Conservation (phyloP, 73 alveolate genomes). For the Effrenium voratum region DNA sequence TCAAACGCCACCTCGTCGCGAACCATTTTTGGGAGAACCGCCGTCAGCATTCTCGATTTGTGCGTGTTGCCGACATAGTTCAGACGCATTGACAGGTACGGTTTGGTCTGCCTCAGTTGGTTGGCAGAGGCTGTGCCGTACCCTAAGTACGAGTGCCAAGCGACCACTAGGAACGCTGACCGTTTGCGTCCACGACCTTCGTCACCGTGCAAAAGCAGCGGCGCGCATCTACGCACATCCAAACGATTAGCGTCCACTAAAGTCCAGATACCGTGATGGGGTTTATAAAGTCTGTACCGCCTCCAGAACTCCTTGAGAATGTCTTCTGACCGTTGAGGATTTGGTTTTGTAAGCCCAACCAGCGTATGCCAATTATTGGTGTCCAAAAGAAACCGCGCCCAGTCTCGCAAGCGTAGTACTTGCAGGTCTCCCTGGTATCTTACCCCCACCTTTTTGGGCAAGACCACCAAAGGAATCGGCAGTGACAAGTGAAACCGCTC, state of each 20-base stretch:
- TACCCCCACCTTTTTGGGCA: not conserved
- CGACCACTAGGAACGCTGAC: not conserved
- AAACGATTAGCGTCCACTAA: too few relatives aligned
- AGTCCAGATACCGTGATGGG: not conserved
- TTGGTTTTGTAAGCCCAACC: not conserved
- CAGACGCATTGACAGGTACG: not conserved
- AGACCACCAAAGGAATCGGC: not conserved
- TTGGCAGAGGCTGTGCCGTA: conserved; percentile 5
- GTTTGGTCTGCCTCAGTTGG: not conserved
- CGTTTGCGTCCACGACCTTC: conserved; percentile 20
- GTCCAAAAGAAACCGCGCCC: not conserved
- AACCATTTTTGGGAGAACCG: conserved; percentile 15
- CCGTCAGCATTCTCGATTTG: not conserved
- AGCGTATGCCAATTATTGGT: not conserved
- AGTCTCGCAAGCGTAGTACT: not conserved
- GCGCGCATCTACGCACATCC: not conserved
- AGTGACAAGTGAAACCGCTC: not conserved
- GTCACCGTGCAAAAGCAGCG: conserved; percentile 30
- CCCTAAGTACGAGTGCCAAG: conserved; percentile 1
- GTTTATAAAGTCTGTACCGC: not conserved
- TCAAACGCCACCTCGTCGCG: not conserved
- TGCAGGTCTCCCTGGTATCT: not conserved
- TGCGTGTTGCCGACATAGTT: not conserved
- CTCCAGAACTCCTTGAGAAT: conserved; percentile 14
- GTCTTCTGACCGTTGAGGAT: not conserved